These are phyloP conservation scores for Trichoderma sp. DNA, from an alignment of 2,329 filamentous ascomycete genomes.

Conservation along the genomic window DNA sequence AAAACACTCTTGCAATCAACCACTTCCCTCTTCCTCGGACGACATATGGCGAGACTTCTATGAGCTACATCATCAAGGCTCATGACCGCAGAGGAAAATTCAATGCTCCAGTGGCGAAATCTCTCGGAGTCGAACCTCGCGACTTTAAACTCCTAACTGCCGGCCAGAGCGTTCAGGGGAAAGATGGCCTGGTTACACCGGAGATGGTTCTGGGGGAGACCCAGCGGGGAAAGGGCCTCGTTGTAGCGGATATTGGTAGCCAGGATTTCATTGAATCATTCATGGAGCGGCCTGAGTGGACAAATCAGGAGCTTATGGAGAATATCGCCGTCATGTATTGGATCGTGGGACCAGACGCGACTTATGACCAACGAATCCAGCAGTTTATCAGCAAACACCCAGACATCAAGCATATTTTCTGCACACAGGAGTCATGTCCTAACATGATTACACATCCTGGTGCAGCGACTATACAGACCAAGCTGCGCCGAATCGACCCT, in stretches of 20 bases:
- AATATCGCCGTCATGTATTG: constrained; percentile 73
- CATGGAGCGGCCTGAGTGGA: constrained; percentile 72
- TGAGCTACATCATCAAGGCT: constrained; percentile 85
- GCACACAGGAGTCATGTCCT: constrained; percentile 70
- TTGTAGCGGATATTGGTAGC: constrained; percentile 77
- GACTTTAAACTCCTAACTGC: constrained; percentile 62
- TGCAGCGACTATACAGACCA: constrained; percentile 65
- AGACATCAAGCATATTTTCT: constrained; percentile 72
- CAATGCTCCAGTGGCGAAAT: constrained; percentile 62
- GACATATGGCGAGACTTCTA: constrained; percentile 63
- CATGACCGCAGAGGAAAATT: constrained; percentile 81
- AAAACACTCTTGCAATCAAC: constrained; percentile 31
- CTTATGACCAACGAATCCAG: constrained; percentile 61
- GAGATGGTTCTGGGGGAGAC: constrained; percentile 79
- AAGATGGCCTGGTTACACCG: constrained; percentile 69
- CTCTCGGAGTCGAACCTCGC: constrained; percentile 60
- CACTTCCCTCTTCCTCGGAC: constrained; percentile 63
- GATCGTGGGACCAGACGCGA: constrained; percentile 73
- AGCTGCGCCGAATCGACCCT: constrained; percentile 71
- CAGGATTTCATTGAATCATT: constrained; percentile 69
- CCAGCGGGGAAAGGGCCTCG: constrained; percentile 70
- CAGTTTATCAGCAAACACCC: constrained; percentile 67
- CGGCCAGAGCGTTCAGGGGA: constrained; percentile 64
- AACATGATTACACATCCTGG: constrained; percentile 74
- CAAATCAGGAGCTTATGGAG: constrained; percentile 62